Evolutionary conservation across 2,329 filamentous ascomycete species (phyloP), one percentile per base, ranked within the genome.

Genomic region (Fusarium piperis): DNA sequence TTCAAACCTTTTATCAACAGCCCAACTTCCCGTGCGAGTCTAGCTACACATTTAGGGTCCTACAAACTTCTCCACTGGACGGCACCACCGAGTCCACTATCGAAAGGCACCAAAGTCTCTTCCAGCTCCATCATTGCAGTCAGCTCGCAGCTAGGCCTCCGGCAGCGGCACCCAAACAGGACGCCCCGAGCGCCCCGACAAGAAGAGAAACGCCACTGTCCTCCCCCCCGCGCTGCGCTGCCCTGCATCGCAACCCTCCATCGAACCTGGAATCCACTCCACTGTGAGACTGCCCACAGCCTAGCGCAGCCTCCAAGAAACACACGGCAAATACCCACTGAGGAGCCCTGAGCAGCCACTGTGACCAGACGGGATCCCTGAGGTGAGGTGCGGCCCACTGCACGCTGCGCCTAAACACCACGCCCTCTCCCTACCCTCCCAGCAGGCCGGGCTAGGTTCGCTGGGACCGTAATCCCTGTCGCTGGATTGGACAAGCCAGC

Each of bases 401-500:
- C 72, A 72, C 71, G 75, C 70, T 72, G 66, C 71, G 65, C 67
- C 65, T 63, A 59, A 64, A 15, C 35, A 51, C 36, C 59, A 59
- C 35, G 52, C 55, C 52, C 62, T 48, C 44, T 18, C 23, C 41
- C 23, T 46, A n/a, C 15, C 44, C 26, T 67, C 64, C 70, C 70
- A 73, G 70, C 61, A 63, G 62, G 69, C 75, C 64, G 67, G 70
- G 71, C 75, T 48, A 48, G 44, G 44, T 70, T 75, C 67, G 48
- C 74, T 74, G 65, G 66, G 62, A 55, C 72, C 58, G 55, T 56
- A 64, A 68, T 59, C 48, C 67, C 57, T 67, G 59, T 60, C 55
- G 62, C 65, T 71, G 71, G 71, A 74, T 72, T 71, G 70, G 71
- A 60, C 68, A 62, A 51, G 35, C 32, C 62, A 68, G 66, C 65